Evolutionary conservation across 75 land plant genomes (phyloP), one percentile per base, ranked within the genome.

Genomic region (Selaginella tamariscina): DNA sequence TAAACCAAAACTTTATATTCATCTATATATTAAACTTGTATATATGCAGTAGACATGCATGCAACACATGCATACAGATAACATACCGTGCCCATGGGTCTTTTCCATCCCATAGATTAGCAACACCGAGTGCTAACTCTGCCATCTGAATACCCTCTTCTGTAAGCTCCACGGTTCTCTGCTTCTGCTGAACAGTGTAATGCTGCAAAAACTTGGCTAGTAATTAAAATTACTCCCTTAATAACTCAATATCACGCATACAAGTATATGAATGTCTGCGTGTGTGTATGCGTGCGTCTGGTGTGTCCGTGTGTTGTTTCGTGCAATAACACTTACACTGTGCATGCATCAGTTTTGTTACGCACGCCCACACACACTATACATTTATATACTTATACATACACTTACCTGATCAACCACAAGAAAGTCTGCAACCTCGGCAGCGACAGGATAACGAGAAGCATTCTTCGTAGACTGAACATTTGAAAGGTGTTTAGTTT

Each of bases 21-120:
- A n/a, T n/a, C n/a, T n/a, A n/a, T n/a, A n/a, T n/a, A n/a, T n/a
- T n/a, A n/a, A n/a, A n/a, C n/a, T n/a, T n/a, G n/a, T n/a, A n/a
- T n/a, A n/a, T n/a, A n/a, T n/a, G n/a, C n/a, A n/a, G n/a, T n/a
- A n/a, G n/a, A n/a, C n/a, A n/a, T n/a, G n/a, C n/a, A n/a, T n/a
- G n/a, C n/a, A n/a, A n/a, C n/a, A n/a, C n/a, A n/a, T n/a, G n/a
- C n/a, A n/a, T n/a, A n/a, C n/a, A n/a, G n/a, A 39, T 15, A 5
- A 39, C 49, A 39, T 5, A 39, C 49, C 49, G 49, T n/a, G 99
- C 99, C 99, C 99, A 95, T 32, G 96, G 99, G 77, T 89, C 99
- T 65, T 78, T 87, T 72, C 90, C 99, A 84, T 87, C 91, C 99
- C 99, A 95, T 24, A 95, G 75, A 64, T 95, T 96, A 70, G 90